Conservation (phyloP, 257 asterid species). For the Primulina tabacum region DNA sequence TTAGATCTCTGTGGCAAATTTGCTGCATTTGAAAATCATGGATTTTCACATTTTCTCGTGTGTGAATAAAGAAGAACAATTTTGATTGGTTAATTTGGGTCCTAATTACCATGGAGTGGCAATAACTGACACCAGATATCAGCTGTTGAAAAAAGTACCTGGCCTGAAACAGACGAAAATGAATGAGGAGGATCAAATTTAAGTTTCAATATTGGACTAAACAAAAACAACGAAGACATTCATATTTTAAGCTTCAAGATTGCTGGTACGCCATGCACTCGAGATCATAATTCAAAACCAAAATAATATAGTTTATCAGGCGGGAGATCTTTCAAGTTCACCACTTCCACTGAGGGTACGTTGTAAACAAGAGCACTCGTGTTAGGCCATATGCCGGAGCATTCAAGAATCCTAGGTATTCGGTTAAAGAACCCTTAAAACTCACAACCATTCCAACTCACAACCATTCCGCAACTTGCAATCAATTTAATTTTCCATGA, state of each 20-base stretch:
- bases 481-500: neutral
- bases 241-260: neutral
- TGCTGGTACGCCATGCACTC: neutral
- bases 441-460: neutral
- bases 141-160: slow-evolving; percentile 48
- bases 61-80: neutral
- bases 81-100: neutral
- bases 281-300: neutral
- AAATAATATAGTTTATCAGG: neutral
- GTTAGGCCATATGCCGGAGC: neutral
- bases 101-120: slow-evolving; percentile 42
- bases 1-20: slow-evolving; percentile 55
- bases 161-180: slow-evolving; percentile 30
- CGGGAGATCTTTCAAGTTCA: neutral
- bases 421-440: neutral
- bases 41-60: neutral
- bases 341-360: neutral
- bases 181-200: neutral
- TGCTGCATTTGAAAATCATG: slow-evolving; percentile 32
- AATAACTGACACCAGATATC: slow-evolving; percentile 53
- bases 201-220: neutral
- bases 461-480: neutral
- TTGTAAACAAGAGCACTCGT: neutral
- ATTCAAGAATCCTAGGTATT: neutral
- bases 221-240: neutral